Conservation (phyloP, 2,329 filamentous ascomycete species). For the Trichoderma sp. region DNA sequence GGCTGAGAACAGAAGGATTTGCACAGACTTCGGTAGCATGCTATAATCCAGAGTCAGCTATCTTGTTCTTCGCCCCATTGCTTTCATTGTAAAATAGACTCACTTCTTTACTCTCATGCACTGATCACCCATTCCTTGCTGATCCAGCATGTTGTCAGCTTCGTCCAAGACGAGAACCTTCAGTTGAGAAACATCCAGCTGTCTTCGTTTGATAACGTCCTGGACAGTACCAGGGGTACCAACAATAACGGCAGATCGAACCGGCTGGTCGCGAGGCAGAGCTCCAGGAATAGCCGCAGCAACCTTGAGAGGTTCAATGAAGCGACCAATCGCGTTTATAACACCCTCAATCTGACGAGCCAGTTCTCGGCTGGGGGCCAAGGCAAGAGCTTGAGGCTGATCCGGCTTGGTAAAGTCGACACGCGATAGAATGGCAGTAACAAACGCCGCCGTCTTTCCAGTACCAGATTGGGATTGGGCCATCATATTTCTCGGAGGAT, state of each 20-base stretch:
- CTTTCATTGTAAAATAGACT: constrained; percentile 10
- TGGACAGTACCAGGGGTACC: constrained; percentile 93
- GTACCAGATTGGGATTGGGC: constrained; percentile 99
- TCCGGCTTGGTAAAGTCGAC: constrained; percentile 72
- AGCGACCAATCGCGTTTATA: constrained; percentile 80
- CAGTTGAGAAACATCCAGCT: constrained; percentile 72
- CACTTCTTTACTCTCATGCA: constrained; percentile 87
- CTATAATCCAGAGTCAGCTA: constrained; percentile 47
- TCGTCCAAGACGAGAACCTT: constrained; percentile 91
- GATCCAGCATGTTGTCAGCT: constrained; percentile 98
- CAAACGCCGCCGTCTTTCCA: constrained; percentile 96
- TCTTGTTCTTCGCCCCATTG: not conserved
- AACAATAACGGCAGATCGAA: constrained; percentile 80
- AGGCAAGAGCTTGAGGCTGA: constrained; percentile 81
- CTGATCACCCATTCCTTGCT: constrained; percentile 93
- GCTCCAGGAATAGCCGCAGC: constrained; percentile 83
- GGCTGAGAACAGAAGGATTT: constrained; percentile 93
- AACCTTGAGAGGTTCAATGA: constrained; percentile 74
- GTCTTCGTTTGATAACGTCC: constrained; percentile 78
- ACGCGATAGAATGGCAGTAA: constrained; percentile 86
- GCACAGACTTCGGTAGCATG: constrained; percentile 72
- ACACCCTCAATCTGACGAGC: constrained; percentile 93
- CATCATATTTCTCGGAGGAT: constrained; percentile 93
- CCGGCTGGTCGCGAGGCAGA: constrained; percentile 67
- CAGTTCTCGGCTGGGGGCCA: constrained; percentile 92